A percentile compares a stretch with the other conserved stretches of the same genome.
phyloP scores from a whole-genome alignment of 768 basidiomycete species.

The Agaricus blazei region DNA sequence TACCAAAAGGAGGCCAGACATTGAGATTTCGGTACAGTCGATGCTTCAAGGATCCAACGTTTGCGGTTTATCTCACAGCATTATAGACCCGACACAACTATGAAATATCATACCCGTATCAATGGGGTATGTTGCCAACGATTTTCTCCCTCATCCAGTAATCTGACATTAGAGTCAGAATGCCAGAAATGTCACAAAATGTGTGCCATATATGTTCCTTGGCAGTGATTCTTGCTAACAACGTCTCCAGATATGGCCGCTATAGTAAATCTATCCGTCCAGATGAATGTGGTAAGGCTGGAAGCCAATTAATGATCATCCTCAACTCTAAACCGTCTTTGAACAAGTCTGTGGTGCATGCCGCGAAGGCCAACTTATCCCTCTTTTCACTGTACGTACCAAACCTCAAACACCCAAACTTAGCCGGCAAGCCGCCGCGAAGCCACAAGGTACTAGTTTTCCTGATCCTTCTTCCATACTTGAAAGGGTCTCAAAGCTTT shows the following conservation, averaged over 20 bases:
- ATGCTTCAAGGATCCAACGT: not conserved
- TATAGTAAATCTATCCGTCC: conserved; percentile 69
- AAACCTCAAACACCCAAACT: conserved; percentile 31
- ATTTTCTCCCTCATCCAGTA: conserved; percentile 5
- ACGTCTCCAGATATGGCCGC: conserved; percentile 55
- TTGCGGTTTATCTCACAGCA: not conserved
- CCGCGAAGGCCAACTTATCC: conserved; percentile 50
- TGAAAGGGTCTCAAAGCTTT: not conserved
- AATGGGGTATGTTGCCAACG: conserved; percentile 55
- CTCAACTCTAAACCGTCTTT: not conserved
- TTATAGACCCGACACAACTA: conserved; percentile 66
- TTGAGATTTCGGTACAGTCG: conserved; percentile 60
- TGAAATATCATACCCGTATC: conserved; percentile 65
- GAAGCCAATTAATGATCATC: not conserved
- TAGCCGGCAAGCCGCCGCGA: conserved; percentile 39
- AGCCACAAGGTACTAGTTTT: conserved; percentile 34
- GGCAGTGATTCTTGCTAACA: not conserved
- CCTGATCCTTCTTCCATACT: not conserved
- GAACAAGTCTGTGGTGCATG: conserved; percentile 62
- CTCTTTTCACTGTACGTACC: conserved; percentile 37
- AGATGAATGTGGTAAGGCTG: conserved; percentile 52
- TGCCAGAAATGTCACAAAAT: conserved; percentile 60
- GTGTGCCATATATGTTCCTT: conserved; percentile 28
- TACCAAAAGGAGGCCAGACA: conserved; percentile 62
- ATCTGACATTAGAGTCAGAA: conserved; percentile 31